Evolutionary conservation across 176 grass and related monocot species (phyloP).

Genomic region (Oryza meridionalis): DNA sequence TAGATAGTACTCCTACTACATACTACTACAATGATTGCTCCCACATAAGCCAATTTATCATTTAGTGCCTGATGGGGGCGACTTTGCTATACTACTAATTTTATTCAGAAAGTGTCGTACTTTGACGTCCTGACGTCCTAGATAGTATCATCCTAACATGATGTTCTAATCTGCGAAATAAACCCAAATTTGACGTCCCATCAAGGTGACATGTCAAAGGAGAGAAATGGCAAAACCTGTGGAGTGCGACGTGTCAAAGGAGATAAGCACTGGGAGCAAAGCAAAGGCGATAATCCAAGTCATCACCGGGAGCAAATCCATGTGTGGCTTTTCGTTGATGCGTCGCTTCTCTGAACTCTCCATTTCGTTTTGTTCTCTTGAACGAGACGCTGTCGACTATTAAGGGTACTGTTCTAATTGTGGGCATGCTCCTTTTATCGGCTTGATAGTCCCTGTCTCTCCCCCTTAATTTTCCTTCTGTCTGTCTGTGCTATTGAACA

Average conservation of each 20-base stretch:
- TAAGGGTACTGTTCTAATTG: neutral
- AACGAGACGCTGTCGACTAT: neutral
- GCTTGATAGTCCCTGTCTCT: neutral
- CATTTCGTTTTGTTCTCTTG: constrained; percentile 20
- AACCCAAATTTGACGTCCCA: neutral
- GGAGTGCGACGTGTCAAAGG: neutral
- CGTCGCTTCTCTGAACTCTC: neutral
- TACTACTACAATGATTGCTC: neutral
- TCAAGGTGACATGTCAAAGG: constrained; percentile 19
- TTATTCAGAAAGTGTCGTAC: neutral
- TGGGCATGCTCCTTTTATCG: neutral
- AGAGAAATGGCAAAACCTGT: neutral
- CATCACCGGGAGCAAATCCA: neutral
- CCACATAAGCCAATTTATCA: neutral
- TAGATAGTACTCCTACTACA: neutral
- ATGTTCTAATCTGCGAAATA: neutral
- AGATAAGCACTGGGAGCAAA: constrained; percentile 7
- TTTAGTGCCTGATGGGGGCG: constrained; percentile 4
- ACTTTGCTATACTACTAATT: neutral
- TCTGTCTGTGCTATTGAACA: neutral
- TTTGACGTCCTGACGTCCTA: constrained; percentile 3
- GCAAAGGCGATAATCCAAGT: neutral
- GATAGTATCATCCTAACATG: neutral
- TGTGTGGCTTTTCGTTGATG: constrained; percentile 12
- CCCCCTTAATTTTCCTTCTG: neutral